A percentile compares a stretch with the other conserved stretches of the same genome.
phyloP scores from a whole-genome alignment of 2,329 filamentous ascomycete genomes.

The Colletotrichum godetiae region DNA sequence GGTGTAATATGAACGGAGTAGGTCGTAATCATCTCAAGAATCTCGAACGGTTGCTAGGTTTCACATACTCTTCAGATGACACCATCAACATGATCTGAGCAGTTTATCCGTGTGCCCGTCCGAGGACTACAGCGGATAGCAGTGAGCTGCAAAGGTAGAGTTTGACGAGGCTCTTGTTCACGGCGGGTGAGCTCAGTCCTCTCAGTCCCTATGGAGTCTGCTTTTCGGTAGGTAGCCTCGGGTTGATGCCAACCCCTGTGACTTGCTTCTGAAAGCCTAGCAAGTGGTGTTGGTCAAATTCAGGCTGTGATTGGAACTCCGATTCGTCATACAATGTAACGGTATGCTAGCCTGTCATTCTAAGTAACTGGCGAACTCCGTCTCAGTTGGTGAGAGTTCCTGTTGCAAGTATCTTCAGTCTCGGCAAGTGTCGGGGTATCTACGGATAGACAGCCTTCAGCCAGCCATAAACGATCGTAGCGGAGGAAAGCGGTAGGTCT shows the following conservation, averaged over 20 bases:
- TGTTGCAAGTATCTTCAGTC: not conserved
- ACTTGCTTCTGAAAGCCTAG: not conserved
- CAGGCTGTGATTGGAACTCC: not conserved
- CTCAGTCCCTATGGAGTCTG: not conserved
- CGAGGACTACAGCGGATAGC: not conserved
- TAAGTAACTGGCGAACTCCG: not conserved
- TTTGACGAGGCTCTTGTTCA: not conserved
- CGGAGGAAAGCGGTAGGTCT: not conserved
- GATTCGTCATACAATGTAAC: not conserved
- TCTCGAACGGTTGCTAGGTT: not conserved
- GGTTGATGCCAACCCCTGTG: not conserved
- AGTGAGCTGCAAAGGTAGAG: not conserved
- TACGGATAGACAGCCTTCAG: not conserved
- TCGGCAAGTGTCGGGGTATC: not conserved
- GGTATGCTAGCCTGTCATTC: not conserved
- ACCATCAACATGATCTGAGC: not conserved
- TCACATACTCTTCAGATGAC: constrained; percentile 12
- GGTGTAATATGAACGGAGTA: not conserved
- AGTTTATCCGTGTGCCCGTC: not conserved
- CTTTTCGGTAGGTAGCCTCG: not conserved
- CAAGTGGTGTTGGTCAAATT: not conserved
- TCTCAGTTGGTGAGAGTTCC: not conserved
- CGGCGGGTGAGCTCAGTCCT: not conserved
- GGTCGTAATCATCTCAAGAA: not conserved
- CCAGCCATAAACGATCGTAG: not conserved